phyloP scores from a whole-genome alignment of 2,329 filamentous ascomycete genomes.

The Aureobasidium sp. region DNA sequence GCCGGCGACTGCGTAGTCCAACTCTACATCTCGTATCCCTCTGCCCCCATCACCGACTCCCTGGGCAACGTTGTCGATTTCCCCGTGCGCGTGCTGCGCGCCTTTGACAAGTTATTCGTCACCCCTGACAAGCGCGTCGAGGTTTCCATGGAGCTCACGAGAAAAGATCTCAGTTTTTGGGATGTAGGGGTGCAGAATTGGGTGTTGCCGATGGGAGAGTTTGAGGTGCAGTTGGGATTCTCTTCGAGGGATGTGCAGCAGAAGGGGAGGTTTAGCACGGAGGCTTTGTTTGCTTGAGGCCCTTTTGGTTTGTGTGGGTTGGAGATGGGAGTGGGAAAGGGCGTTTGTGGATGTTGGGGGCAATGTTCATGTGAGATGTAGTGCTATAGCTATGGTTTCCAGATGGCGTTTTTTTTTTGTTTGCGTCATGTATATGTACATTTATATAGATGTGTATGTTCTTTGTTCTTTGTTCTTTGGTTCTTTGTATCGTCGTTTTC shows the following conservation, averaged over 20 bases:
- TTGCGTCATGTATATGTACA: too few relatives aligned
- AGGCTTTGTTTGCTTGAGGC: not conserved
- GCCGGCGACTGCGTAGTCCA: slow-evolving; percentile 48
- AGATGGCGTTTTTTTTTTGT: too few relatives aligned
- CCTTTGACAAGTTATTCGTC: slow-evolving; percentile 35
- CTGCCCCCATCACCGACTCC: slow-evolving; percentile 18
- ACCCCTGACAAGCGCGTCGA: slow-evolving; percentile 17
- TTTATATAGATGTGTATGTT: too few relatives aligned
- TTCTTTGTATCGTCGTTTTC: too few relatives aligned
- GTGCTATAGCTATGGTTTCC: too few relatives aligned
- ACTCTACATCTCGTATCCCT: slow-evolving; percentile 43
- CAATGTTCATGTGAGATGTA: too few relatives aligned
- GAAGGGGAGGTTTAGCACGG: not conserved
- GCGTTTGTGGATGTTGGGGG: too few relatives aligned
- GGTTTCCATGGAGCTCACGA: slow-evolving; percentile 23
- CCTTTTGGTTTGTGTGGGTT: too few relatives aligned
- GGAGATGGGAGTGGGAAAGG: too few relatives aligned
- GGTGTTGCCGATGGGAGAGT: slow-evolving; percentile 27
- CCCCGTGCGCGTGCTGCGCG: slow-evolving; percentile 38
- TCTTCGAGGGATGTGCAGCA: slow-evolving; percentile 20
- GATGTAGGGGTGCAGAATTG: slow-evolving; percentile 28
- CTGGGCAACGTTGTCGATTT: slow-evolving; percentile 29
- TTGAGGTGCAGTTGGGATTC: slow-evolving; percentile 24
- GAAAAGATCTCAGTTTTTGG: slow-evolving; percentile 29
- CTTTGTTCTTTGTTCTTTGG: too few relatives aligned